Conservation (phyloP, 2,329 filamentous ascomycete genomes). For the Zalaria obscura region DNA sequence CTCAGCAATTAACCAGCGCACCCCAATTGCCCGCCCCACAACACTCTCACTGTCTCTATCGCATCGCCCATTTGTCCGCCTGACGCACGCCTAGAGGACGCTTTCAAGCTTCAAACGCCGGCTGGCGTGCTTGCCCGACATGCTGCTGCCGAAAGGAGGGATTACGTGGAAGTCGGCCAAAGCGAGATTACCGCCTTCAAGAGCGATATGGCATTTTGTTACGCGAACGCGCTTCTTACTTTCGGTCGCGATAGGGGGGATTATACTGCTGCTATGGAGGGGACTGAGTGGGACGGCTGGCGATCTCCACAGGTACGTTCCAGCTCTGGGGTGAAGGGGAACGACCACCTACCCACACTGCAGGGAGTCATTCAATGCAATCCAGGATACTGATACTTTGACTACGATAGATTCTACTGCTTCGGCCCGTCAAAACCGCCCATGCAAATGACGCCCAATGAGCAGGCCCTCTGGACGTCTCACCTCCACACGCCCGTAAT, state of each 20-base stretch:
- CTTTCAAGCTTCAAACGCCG: not conserved
- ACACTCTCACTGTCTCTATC: not conserved
- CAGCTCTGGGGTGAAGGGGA: not conserved
- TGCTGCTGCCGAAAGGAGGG: slow-evolving; percentile 85
- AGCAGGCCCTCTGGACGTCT: slow-evolving; percentile 76
- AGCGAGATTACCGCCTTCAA: slow-evolving; percentile 61
- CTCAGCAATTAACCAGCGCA: not conserved
- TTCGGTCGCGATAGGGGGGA: slow-evolving; percentile 52
- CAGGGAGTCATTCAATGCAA: no score
- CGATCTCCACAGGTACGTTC: slow-evolving; percentile 75
- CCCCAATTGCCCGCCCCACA: not conserved
- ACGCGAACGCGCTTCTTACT: slow-evolving; percentile 68
- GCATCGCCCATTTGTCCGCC: not conserved
- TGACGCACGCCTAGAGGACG: not conserved
- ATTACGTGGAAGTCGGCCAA: slow-evolving; percentile 86
- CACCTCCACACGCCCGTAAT: slow-evolving; percentile 86
- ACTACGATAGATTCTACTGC: slow-evolving; percentile 72
- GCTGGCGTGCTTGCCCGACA: slow-evolving; percentile 23
- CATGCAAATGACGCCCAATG: slow-evolving; percentile 86
- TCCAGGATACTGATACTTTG: no score
- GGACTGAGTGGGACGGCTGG: slow-evolving; percentile 66
- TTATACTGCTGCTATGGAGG: slow-evolving; percentile 76
- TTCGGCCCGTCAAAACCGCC: slow-evolving; percentile 92
- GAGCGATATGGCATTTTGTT: slow-evolving; percentile 47
- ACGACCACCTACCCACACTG: no score